phyloP scores from a whole-genome alignment of 163 green algal genomes.

The Picocystis sp. region DNA sequence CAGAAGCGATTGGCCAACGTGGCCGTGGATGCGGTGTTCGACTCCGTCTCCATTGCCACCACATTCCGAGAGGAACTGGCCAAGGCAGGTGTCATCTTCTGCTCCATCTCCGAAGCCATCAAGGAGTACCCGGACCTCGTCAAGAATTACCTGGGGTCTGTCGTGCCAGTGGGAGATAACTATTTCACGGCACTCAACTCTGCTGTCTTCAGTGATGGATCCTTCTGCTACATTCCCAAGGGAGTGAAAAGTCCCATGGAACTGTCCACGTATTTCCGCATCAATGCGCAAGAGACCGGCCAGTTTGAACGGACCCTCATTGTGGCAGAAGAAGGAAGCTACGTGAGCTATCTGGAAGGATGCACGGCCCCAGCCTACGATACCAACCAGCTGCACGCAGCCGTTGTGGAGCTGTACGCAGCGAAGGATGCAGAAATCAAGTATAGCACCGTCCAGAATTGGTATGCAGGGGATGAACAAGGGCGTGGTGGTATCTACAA shows the following conservation, averaged over 20 bases:
- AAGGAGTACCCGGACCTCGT: constrained; percentile 89
- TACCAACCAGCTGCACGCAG: constrained; percentile 76
- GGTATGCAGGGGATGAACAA: constrained; percentile 84
- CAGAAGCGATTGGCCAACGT: constrained; percentile 94
- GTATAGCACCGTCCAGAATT: constrained; percentile 98
- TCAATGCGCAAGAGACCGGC: constrained; percentile 92
- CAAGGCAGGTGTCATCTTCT: constrained; percentile 93
- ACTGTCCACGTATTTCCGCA: constrained; percentile 98
- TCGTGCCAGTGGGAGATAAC: constrained; percentile 93
- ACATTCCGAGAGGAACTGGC: constrained; percentile 87
- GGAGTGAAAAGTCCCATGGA: constrained; percentile 92
- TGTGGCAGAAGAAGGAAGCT: constrained; percentile 77
- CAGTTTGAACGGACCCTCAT: constrained; percentile 99
- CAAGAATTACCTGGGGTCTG: constrained; percentile 83
- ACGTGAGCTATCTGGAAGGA: constrained; percentile 93
- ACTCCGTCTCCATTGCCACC: constrained; percentile 94
- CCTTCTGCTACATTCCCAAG: constrained; percentile 96
- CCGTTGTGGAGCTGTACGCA: constrained; percentile 86
- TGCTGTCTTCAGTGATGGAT: constrained; percentile 95
- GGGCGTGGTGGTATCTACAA: constrained; percentile 96
- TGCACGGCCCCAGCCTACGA: constrained; percentile 94
- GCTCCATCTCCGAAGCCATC: constrained; percentile 85
- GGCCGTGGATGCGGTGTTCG: constrained; percentile 93
- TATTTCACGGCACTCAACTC: constrained; percentile 95
- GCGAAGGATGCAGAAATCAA: constrained; percentile 88